phyloP scores from a whole-genome alignment of 805 yeast species.

The Lipomyces starkeyi region DNA sequence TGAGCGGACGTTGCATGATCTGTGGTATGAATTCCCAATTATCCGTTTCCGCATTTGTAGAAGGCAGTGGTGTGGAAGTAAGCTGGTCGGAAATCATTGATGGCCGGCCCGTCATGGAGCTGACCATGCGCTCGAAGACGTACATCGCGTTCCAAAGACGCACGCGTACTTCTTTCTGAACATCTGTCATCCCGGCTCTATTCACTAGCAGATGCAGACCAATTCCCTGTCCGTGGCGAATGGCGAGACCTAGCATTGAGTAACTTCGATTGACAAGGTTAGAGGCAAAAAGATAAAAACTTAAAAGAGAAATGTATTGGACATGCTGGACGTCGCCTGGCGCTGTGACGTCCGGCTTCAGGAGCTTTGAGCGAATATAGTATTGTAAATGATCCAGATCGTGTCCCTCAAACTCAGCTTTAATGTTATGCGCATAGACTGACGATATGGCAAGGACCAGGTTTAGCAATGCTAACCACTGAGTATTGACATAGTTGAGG shows the following conservation, averaged over 20 bases:
- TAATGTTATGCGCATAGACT: conserved; percentile 10
- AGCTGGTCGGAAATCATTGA: conserved; percentile 24
- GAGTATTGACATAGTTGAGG: conserved; percentile 21
- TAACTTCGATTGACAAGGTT: conserved; percentile 28
- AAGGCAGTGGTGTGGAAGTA: conserved; percentile 24
- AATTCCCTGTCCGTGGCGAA: conserved; percentile 27
- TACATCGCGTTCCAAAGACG: conserved; percentile 30
- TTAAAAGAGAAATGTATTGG: conserved; percentile 26
- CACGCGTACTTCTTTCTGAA: conserved; percentile 28
- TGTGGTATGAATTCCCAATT: conserved; percentile 28
- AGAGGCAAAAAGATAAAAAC: conserved; percentile 26
- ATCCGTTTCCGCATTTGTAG: conserved; percentile 22
- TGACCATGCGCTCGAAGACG: conserved; percentile 27
- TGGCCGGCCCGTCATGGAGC: conserved; percentile 32
- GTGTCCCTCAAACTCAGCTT: conserved; percentile 12
- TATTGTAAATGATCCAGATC: conserved; percentile 29
- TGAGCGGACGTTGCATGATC: neutral
- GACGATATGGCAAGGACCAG: conserved; percentile 29
- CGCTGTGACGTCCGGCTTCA: conserved; percentile 27
- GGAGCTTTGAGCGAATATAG: conserved; percentile 25
- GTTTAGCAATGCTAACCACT: conserved; percentile 31
- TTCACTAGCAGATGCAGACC: conserved; percentile 27
- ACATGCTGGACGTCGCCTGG: conserved; percentile 33
- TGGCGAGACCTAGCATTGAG: conserved; percentile 29
- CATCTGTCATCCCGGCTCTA: conserved; percentile 21